Conservation (phyloP, 768 basidiomycete genomes). For the Tephrocybe rancida region DNA sequence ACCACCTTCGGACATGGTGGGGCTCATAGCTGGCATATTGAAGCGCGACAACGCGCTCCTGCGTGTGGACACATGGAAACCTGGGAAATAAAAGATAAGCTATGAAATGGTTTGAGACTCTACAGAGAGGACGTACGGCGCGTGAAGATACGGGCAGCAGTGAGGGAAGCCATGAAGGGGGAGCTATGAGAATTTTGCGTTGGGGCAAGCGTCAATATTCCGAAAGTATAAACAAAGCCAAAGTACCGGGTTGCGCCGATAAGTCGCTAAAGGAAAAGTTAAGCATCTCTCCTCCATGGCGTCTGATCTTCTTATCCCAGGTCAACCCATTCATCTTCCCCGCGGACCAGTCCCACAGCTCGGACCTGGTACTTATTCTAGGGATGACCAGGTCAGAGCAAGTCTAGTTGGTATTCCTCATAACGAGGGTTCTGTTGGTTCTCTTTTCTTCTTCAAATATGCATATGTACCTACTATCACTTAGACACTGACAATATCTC, state of each 20-base stretch:
- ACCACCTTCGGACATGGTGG: conserved; percentile 99
- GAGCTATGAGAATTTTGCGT: conserved; percentile 29
- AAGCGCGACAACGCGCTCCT: conserved; percentile 84
- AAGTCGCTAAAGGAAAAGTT: not conserved
- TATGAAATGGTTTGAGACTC: not conserved
- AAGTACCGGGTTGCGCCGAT: conserved; percentile 22
- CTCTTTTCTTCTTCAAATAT: conserved; percentile 24
- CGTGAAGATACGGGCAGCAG: conserved; percentile 61
- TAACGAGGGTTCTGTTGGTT: conserved; percentile 69
- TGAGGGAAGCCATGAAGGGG: conserved; percentile 56
- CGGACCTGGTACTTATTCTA: conserved; percentile 67
- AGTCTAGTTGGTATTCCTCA: conserved; percentile 68
- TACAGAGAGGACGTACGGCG: conserved; percentile 53
- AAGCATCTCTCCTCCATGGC: conserved; percentile 17
- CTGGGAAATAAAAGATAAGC: conserved; percentile 41
- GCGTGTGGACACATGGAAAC: conserved; percentile 80
- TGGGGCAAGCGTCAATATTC: conserved; percentile 24
- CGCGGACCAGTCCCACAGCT: conserved; percentile 56
- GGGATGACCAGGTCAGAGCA: conserved; percentile 66
- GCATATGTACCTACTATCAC: conserved; percentile 20
- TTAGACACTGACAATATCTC: conserved; percentile 66
- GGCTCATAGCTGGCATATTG: conserved; percentile 98
- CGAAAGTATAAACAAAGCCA: conserved; percentile 33
- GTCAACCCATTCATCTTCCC: conserved; percentile 70
- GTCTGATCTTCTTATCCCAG: conserved; percentile 58